A percentile compares a stretch with the other conserved stretches of the same genome.
Evolutionary conservation across 2,329 filamentous ascomycete species (phyloP).

Genomic region (Fusarium pseudonygamai): DNA sequence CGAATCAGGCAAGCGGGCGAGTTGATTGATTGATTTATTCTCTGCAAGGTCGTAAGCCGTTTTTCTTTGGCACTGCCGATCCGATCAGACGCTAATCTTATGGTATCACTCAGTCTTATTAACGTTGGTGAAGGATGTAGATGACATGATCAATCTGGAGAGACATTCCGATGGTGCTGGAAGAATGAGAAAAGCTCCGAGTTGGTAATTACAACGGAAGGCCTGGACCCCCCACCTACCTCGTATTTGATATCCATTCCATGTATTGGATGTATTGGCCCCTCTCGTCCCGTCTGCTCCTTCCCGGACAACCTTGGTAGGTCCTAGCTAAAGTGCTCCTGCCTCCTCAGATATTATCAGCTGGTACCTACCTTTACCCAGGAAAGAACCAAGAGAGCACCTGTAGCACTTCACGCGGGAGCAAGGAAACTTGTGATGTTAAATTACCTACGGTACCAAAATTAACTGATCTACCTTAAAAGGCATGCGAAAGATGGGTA

Average conservation of each 20-base stretch:
- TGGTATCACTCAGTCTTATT: neutral
- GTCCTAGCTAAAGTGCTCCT: conserved; percentile 1
- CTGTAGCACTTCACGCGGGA: neutral
- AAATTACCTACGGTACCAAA: neutral
- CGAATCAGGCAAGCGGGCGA: conserved; percentile 6
- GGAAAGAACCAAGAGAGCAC: neutral
- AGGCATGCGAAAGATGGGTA: neutral
- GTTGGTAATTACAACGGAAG: neutral
- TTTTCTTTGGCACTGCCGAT: conserved; percentile 36
- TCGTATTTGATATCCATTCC: conserved; percentile 30
- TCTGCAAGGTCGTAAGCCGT: conserved; percentile 24
- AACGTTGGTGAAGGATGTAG: neutral
- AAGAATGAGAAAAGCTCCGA: neutral
- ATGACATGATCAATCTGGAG: neutral
- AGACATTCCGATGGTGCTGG: neutral
- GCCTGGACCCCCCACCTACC: conserved; percentile 23
- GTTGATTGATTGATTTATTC: conserved; percentile 3
- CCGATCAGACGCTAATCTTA: conserved; percentile 28
- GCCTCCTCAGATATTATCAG: neutral
- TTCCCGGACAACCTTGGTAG: neutral
- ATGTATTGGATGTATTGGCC: neutral
- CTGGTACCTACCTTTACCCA: neutral
- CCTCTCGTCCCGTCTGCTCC: neutral
- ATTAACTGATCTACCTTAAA: neutral
- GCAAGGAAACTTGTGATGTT: neutral